These are phyloP conservation scores for Pythium sukuiense DNA, from an alignment of 352 stramenopile genomes.

Conservation along the genomic window DNA sequence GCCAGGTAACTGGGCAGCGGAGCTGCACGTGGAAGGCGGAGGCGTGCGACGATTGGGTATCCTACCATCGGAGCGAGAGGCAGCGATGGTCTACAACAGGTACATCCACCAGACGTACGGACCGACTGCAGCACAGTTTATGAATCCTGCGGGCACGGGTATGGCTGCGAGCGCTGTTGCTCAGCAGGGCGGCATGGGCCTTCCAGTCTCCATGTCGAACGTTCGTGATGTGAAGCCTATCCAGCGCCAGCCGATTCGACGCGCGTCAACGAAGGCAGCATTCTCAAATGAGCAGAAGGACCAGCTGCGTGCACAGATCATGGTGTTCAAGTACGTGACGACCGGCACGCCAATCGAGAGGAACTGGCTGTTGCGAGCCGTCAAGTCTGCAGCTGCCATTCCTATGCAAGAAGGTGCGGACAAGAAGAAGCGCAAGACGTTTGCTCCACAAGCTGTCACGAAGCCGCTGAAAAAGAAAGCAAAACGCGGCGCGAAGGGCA, in stretches of 20 bases:
- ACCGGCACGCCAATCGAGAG: slow-evolving; percentile 77
- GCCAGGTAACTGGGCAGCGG: slow-evolving; percentile 75
- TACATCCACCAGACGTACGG: slow-evolving; percentile 88
- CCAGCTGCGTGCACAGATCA: slow-evolving; percentile 87
- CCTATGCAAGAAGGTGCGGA: slow-evolving; percentile 56
- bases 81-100: slow-evolving; percentile 82
- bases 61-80: slow-evolving; percentile 70
- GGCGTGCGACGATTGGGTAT: slow-evolving; percentile 78
- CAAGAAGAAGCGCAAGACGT: slow-evolving; percentile 80
- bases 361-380: slow-evolving; percentile 65
- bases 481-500: slow-evolving; percentile 46
- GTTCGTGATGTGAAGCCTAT: slow-evolving; percentile 59
- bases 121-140: slow-evolving; percentile 75
- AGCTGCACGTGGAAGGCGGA: slow-evolving; percentile 81
- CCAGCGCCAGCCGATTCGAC: slow-evolving; percentile 39
- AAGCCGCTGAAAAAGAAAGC: slow-evolving; percentile 75
- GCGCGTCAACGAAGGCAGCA: slow-evolving; percentile 47
- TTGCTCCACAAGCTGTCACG: slow-evolving; percentile 46
- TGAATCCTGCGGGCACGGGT: slow-evolving; percentile 70
- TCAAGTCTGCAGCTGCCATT: slow-evolving; percentile 65
- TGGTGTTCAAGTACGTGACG: slow-evolving; percentile 90
- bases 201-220: slow-evolving; percentile 52
- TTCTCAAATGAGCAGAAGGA: slow-evolving; percentile 88
- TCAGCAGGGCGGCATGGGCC: slow-evolving; percentile 19
- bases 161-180: slow-evolving; percentile 17